These are phyloP conservation scores for Sporothrix brunneoviolacea DNA, from an alignment of 2,329 filamentous ascomycete species.

Conservation along the genomic window DNA sequence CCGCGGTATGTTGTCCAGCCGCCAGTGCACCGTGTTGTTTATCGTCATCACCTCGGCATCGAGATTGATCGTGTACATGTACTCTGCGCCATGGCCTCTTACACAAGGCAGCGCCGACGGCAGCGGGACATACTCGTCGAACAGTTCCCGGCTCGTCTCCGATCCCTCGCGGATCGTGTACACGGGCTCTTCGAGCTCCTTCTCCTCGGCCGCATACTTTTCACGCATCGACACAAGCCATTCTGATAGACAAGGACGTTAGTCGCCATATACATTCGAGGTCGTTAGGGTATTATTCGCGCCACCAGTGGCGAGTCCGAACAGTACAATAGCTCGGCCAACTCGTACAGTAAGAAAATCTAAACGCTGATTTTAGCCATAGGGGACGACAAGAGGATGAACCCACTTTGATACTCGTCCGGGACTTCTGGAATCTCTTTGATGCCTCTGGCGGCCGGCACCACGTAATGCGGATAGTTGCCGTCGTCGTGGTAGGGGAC, in stretches of 20 bases:
- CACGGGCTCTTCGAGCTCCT: not conserved
- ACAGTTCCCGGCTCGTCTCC: not conserved
- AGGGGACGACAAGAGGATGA: too few relatives aligned
- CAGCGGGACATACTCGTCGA: not conserved
- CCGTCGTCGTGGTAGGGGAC: not conserved
- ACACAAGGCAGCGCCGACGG: not conserved
- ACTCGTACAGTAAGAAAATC: too few relatives aligned
- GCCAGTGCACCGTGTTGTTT: constrained; percentile 8
- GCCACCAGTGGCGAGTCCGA: too few relatives aligned
- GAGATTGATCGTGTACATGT: constrained; percentile 4
- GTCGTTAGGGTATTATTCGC: not conserved
- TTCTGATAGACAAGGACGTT: not conserved
- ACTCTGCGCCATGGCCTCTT: not conserved
- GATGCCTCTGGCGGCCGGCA: not conserved
- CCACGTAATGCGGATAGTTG: not conserved
- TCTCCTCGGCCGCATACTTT: not conserved
- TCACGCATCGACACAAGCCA: not conserved
- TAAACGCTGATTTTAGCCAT: too few relatives aligned
- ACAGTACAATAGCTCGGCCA: too few relatives aligned
- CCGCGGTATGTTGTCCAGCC: constrained; percentile 7
- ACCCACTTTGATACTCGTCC: constrained; percentile 1
- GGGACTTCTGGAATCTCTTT: not conserved
- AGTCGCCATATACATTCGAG: too few relatives aligned
- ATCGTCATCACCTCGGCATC: constrained; percentile 10
- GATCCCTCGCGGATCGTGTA: not conserved